These are phyloP conservation scores for Xylaria longipes DNA, from an alignment of 495 filamentous ascomycete species.

Conservation along the genomic window DNA sequence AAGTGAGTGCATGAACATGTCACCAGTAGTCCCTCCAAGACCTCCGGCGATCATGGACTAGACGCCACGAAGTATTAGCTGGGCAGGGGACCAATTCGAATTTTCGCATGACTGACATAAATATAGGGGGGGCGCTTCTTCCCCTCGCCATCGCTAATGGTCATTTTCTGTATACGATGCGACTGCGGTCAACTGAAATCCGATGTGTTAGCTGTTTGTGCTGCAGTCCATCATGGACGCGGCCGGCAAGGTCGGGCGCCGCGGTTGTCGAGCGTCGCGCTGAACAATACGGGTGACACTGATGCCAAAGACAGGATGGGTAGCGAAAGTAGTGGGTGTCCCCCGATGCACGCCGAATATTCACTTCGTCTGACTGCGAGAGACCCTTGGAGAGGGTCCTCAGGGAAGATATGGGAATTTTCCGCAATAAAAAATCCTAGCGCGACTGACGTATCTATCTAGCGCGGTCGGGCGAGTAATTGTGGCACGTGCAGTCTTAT, in stretches of 20 bases:
- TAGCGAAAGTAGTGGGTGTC: slow-evolving; percentile 23
- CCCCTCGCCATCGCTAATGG: slow-evolving; percentile 48
- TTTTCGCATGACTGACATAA: slow-evolving; percentile 43
- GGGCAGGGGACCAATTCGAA: slow-evolving; percentile 8
- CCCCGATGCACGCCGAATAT: slow-evolving; percentile 7
- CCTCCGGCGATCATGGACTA: slow-evolving; percentile 96
- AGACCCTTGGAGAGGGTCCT: slow-evolving; percentile 23
- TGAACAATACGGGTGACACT: background rate
- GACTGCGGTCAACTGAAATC: slow-evolving; percentile 37
- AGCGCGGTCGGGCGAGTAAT: background rate
- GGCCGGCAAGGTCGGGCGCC: slow-evolving; percentile 25
- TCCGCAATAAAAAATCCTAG: slow-evolving; percentile 25
- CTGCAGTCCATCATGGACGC: slow-evolving; percentile 48
- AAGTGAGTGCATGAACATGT: slow-evolving; percentile 98
- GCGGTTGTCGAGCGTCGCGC: slow-evolving; percentile 8
- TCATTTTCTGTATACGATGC: slow-evolving; percentile 47
- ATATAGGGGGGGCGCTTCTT: slow-evolving; percentile 54
- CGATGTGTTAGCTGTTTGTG: slow-evolving; percentile 39
- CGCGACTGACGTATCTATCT: slow-evolving; percentile 28
- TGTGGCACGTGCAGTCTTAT: slow-evolving; percentile 26
- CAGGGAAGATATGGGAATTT: slow-evolving; percentile 23
- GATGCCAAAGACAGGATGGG: slow-evolving; percentile 23
- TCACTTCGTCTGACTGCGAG: slow-evolving; percentile 4
- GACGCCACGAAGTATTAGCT: slow-evolving; percentile 30
- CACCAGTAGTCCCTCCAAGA: slow-evolving; percentile 86